Base-by-base conservation (phyloP, 1,284 basidiomycete species). In the Hemileia vastatrix region DNA sequence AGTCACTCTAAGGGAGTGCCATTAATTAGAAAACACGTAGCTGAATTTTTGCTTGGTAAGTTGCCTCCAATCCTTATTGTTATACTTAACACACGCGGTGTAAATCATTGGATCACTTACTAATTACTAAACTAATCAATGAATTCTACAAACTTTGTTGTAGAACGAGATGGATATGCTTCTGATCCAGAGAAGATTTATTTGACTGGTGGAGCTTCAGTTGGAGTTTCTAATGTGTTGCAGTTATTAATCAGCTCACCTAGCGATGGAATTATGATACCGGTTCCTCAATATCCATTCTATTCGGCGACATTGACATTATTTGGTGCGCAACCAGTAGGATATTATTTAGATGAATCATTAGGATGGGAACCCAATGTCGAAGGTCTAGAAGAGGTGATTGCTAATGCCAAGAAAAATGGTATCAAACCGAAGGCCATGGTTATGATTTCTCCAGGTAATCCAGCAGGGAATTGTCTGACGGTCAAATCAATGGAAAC, bases 221-320 rank as follows among this genome's bases (percentile, higher is more conserved):
- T 86, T 15, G 95, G 94, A 65, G 92, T 98, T 15, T 85, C 88
- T 11, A 84, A 92, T 36, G 81, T 96, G 59, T 84, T 98, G 67
- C 84, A 85, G 74, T 83, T 89, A 78, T 82, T 93, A 66, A 86
- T 92, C 71, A 72, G 79, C 8, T 79, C 82, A 4, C 72, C 73
- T 6, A 80, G 81, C 19, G 82, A 84, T 54, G 91, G 89, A 6
- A 82, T 94, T 68, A 81, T 94, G 65, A 97, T 98, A 72, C 94
- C 94, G 23, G 97, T 98, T 67, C 94, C 94, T 1, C 94, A 98
- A 79, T 98, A 98, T 76, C 94, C 94, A 0, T 82, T 98, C n/a
- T 96, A 97, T 78, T 94, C 92, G 49, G 94, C 94, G 21, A 86
- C 92, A 0, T 85, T 98, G 54, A 87, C 93, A 0, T 86, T 92